Evolutionary conservation across 1,139 yeast genomes (phyloP), one percentile per base, ranked within the genome.

Genomic region (Pichia sp.): DNA sequence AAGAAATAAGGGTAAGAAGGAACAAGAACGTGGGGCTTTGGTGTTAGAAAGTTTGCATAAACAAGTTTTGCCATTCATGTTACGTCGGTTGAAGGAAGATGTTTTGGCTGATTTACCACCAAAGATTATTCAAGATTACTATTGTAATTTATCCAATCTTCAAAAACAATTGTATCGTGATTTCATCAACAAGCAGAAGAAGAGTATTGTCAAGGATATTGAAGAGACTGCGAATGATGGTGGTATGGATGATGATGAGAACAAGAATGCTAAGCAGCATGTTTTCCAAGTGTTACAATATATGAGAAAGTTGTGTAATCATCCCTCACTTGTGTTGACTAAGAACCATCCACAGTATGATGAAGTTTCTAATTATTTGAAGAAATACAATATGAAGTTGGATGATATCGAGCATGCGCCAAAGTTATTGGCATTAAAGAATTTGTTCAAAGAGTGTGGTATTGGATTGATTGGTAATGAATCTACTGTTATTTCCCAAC

Each of bases 221-320:
- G 81, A 79, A 53, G 70, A 73, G 36, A 72, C 72, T 4, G 73
- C 70, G 43, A 80, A 77, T 53, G 70, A 73, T 35, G n/a, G n/a
- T n/a, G 71, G 71, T 4, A 62, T 60, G 4, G 76, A 73, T 37
- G 71, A 66, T 15, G 70, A 65, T 18, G 52, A 47, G 15, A 67
- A 64, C 38, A 24, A 38, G 22, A 72, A 75, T 44, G 80, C 79
- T 46, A 89, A 90, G 62, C 90, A 91, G 48, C 99, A 94, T 65
- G 90, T 94, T 52, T 94, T 94, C 83, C 99, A 93, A 66, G 97
- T 96, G 0, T 76, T 94, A 58, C 98, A 94, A 65, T 94, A 94
- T 63, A 90, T 94, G 97, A 78, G 99, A 55, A 94, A 94, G 66
- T 73, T 94, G 47, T 94, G 99, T 71, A 94, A 94, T 62, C 99